These are phyloP conservation scores for Russula sp. DNA, from an alignment of 768 basidiomycete genomes.

Conservation along the genomic window DNA sequence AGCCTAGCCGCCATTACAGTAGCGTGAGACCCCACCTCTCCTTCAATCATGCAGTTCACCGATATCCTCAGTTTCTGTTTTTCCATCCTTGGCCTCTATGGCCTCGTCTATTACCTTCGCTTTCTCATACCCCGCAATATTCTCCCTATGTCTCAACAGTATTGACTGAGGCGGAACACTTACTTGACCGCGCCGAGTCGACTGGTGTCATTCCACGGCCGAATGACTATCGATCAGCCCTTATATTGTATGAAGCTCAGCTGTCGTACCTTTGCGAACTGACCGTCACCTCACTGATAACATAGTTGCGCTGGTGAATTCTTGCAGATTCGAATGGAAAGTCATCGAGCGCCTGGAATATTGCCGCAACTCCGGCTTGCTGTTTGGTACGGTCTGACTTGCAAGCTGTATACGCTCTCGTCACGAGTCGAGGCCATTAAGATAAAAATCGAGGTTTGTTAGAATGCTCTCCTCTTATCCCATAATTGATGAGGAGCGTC, in stretches of 20 bases:
- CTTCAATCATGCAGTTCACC: not conserved
- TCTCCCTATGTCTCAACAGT: not conserved
- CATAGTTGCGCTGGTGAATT: not conserved
- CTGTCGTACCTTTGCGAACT: too few species aligned
- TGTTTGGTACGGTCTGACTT: not conserved
- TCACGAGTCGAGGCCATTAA: not conserved
- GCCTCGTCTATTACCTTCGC: not conserved
- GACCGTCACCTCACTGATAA: not conserved
- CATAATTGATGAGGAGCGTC: not conserved
- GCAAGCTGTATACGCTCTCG: not conserved
- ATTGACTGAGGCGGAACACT: not conserved
- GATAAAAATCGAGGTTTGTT: not conserved
- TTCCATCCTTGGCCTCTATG: slow-evolving; percentile 1
- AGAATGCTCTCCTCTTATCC: not conserved
- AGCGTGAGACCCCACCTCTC: not conserved
- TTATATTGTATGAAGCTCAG: not conserved
- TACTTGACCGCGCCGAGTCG: not conserved
- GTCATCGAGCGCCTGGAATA: slow-evolving; percentile 1
- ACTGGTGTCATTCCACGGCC: not conserved
- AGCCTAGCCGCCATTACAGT: not conserved
- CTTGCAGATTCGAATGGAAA: slow-evolving; percentile 8
- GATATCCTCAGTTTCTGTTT: slow-evolving; percentile 4
- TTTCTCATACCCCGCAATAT: not conserved
- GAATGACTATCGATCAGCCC: not conserved
- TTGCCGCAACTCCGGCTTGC: slow-evolving; percentile 14